Evolutionary conservation across 2,329 filamentous ascomycete genomes (phyloP), one percentile per base, ranked within the genome.

Genomic region (Diaporthe caulivora): DNA sequence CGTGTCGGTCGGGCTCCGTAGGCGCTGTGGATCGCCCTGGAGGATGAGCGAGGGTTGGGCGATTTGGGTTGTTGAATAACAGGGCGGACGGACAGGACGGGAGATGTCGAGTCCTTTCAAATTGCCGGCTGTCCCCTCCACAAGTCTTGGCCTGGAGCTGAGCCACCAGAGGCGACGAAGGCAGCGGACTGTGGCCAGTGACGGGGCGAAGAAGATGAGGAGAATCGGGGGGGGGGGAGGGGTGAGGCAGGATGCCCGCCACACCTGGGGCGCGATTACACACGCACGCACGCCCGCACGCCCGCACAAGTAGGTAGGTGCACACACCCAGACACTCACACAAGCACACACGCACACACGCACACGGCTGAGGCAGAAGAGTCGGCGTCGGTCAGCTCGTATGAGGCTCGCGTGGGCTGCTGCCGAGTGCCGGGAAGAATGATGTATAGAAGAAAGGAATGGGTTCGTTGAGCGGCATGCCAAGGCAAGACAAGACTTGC

Each of bases 401-500:
- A 40, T 21, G 62, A 65, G 62, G 62, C 62, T 65, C 62, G 62
- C 62, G 62, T 65, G 62, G 62, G 62, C 62, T 51, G 62, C 62
- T 65, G 62, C 62, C 62, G 62, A 70, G 67, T 54, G 47, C 67
- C 49, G 67, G 55, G 44, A 60, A 57, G 57, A 71, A 71, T 47
- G 69, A 57, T 71, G 54, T 71, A 71, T 47, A 47, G 47, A 67
- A 57, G 64, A 75, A 75, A 76, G 77, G 70, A 74, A 77, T 75
- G 76, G 77, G 73, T 73, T 71, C 71, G 72, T 72, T 73, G 68
- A 68, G 69, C 62, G 62, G 62, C 62, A 65, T 65, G 79, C 79
- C 79, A 80, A 80, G 79, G 78, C 78, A 75, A 67, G 75, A 76
- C 73, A 73, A 74, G 76, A 75, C 75, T 69, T 76, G 75, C 75